A percentile compares a stretch with the other conserved stretches of the same genome.
These are phyloP conservation scores for Aspergillus sclerotioniger DNA, from an alignment of 495 filamentous ascomycete genomes.

Conservation along the genomic window DNA sequence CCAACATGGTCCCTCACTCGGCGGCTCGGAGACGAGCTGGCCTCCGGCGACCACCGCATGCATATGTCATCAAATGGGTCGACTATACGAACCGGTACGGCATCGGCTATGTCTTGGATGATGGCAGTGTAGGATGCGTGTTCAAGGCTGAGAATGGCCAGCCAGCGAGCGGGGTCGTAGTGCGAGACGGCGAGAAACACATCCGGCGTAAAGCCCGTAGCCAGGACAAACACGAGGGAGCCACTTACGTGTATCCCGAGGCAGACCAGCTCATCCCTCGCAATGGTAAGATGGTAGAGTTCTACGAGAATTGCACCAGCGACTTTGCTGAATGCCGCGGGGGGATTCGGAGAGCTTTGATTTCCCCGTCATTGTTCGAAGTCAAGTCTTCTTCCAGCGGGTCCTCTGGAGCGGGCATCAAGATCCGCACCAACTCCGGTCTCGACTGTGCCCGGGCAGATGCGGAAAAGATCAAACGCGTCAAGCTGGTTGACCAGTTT, in stretches of 20 bases:
- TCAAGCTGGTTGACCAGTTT: conserved; percentile 86
- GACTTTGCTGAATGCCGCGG: conserved; percentile 34
- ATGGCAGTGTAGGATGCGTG: conserved; percentile 80
- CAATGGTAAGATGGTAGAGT: conserved; percentile 64
- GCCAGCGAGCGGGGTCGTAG: conserved; percentile 64
- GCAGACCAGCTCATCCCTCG: conserved; percentile 65
- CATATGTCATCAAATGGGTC: conserved; percentile 84
- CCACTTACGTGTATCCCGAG: conserved; percentile 54
- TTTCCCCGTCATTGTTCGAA: conserved; percentile 60
- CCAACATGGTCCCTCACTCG: conserved; percentile 38
- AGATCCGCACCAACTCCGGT: conserved; percentile 49
- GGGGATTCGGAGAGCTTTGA: conserved; percentile 61
- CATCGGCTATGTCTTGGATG: conserved; percentile 79
- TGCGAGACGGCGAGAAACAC: conserved; percentile 60
- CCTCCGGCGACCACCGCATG: conserved; percentile 35
- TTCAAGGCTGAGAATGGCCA: conserved; percentile 63
- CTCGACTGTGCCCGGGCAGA: conserved; percentile 55
- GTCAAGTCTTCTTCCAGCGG: conserved; percentile 23
- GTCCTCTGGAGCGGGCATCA: conserved; percentile 32
- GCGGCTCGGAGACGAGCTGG: conserved; percentile 33
- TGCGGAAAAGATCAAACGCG: conserved; percentile 66
- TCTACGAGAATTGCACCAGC: conserved; percentile 72
- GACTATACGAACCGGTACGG: conserved; percentile 91
- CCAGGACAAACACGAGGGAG: conserved; percentile 53
- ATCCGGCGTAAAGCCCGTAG: conserved; percentile 51